Evolutionary conservation across 306 rosid species (phyloP).

Genomic region (Sechiopsis laciniata): DNA sequence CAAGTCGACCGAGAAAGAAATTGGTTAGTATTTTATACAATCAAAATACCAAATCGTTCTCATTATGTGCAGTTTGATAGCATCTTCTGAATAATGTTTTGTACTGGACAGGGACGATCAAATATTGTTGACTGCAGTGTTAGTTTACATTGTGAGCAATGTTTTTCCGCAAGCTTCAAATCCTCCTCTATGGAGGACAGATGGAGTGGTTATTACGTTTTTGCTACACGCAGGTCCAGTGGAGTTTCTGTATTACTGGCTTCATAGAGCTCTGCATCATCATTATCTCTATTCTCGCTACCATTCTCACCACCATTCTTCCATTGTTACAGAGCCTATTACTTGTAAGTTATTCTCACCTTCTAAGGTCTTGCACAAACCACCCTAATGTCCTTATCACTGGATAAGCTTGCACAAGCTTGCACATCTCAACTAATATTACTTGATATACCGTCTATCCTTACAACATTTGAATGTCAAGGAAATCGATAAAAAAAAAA

Average conservation of each 20-base stretch:
- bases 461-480: too few relatives aligned
- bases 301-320: constrained; percentile 51
- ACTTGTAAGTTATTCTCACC: constrained; percentile 27
- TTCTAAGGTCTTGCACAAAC: not conserved
- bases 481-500: too few relatives aligned
- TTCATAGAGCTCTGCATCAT: constrained; percentile 48
- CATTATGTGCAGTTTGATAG: too few relatives aligned
- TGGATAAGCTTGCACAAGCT: too few relatives aligned
- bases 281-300: constrained; percentile 43
- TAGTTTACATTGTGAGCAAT: constrained; percentile 14
- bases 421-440: too few relatives aligned
- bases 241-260: constrained; percentile 47
- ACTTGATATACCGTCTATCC: too few relatives aligned
- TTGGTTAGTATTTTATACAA: constrained; percentile 19
- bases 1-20: constrained; percentile 33
- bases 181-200: constrained; percentile 28
- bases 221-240: constrained; percentile 33
- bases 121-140: constrained; percentile 23
- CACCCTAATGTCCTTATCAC: too few relatives aligned
- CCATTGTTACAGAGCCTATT: constrained; percentile 45
- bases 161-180: not conserved
- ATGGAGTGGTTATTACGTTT: constrained; percentile 27
- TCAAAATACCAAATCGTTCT: too few relatives aligned
- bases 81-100: too few relatives aligned
- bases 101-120: constrained; percentile 39